These are phyloP conservation scores for Populus simonii DNA, from an alignment of 345 rosid genomes.

Conservation along the genomic window DNA sequence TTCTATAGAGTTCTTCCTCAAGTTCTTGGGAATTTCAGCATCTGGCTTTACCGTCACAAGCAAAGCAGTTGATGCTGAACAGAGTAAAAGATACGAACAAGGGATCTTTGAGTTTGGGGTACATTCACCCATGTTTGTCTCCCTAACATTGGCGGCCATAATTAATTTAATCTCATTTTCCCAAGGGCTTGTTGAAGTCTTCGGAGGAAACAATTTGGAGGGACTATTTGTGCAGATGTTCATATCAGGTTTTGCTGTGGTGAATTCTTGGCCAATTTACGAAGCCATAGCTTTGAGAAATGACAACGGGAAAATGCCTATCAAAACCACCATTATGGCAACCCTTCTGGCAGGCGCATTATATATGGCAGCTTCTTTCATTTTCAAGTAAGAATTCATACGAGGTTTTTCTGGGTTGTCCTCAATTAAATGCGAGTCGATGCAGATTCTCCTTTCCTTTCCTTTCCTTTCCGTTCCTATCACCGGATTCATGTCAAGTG, in stretches of 20 bases:
- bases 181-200: conserved; percentile 21
- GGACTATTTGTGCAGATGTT: conserved; percentile 37
- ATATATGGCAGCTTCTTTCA: conserved; percentile 19
- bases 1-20: conserved; percentile 39
- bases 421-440: too few species aligned
- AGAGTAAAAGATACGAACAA: conserved; percentile 40
- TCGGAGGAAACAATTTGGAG: conserved; percentile 16
- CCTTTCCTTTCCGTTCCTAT: too few species aligned
- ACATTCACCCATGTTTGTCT: conserved; percentile 51
- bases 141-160: conserved; percentile 41
- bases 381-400: not conserved
- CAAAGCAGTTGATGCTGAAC: conserved; percentile 53
- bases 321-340: conserved; percentile 25
- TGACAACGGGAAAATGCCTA: conserved; percentile 54
- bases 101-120: conserved; percentile 34
- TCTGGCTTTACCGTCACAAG: conserved; percentile 57
- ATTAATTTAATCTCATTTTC: conserved; percentile 42
- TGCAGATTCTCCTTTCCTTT: too few species aligned
- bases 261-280: conserved; percentile 58
- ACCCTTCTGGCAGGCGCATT: conserved; percentile 29
- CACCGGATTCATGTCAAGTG: too few species aligned
- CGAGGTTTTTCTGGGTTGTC: too few species aligned
- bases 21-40: conserved; percentile 41
- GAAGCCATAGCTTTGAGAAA: conserved; percentile 54
- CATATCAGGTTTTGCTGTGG: conserved; percentile 37